These are phyloP conservation scores for Boechera divaricarpa DNA, from an alignment of 345 rosid species.

Conservation along the genomic window DNA sequence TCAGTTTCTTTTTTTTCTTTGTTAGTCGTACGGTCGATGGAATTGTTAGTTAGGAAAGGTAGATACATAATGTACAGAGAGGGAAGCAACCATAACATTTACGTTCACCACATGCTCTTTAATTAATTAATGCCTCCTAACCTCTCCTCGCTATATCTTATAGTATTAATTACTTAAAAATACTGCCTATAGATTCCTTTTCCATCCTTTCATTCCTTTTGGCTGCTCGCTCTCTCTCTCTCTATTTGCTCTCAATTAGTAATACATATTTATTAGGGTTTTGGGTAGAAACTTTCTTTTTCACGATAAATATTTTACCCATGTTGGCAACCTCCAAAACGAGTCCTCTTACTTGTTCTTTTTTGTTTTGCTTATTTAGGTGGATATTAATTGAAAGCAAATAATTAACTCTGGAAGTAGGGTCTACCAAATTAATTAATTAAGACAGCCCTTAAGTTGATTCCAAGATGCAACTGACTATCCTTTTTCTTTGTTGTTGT, in stretches of 20 bases:
- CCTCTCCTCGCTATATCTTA: slow-evolving; percentile 5
- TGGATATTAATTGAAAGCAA: slow-evolving; percentile 1
- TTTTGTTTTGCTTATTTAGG: neutral
- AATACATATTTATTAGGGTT: slow-evolving; percentile 2
- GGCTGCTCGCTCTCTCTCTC: slow-evolving; percentile 7
- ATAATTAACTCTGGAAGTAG: slow-evolving; percentile 14
- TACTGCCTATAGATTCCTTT: slow-evolving; percentile 29
- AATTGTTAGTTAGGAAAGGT: slow-evolving; percentile 46
- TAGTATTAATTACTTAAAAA: neutral
- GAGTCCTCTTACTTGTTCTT: neutral
- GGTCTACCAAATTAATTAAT: slow-evolving; percentile 14
- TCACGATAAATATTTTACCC: slow-evolving; percentile 22
- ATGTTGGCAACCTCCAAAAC: slow-evolving; percentile 28
- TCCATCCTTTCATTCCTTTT: slow-evolving; percentile 6
- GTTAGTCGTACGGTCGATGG: slow-evolving; percentile 28
- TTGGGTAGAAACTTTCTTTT: slow-evolving; percentile 4
- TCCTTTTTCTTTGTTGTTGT: neutral
- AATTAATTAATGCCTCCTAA: slow-evolving; percentile 8
- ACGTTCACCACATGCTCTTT: slow-evolving; percentile 42
- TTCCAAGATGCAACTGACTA: slow-evolving; percentile 7
- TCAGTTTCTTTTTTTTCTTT: neutral
- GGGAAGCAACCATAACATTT: slow-evolving; percentile 25
- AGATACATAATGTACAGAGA: slow-evolving; percentile 25
- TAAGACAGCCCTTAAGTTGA: slow-evolving; percentile 1
- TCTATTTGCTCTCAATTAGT: slow-evolving; percentile 3